Percentiles rank a stretch among this genome's conserved stretches.
These are phyloP conservation scores for Camellia granthamiana DNA, from an alignment of 148 eudicot species.

Conservation along the genomic window DNA sequence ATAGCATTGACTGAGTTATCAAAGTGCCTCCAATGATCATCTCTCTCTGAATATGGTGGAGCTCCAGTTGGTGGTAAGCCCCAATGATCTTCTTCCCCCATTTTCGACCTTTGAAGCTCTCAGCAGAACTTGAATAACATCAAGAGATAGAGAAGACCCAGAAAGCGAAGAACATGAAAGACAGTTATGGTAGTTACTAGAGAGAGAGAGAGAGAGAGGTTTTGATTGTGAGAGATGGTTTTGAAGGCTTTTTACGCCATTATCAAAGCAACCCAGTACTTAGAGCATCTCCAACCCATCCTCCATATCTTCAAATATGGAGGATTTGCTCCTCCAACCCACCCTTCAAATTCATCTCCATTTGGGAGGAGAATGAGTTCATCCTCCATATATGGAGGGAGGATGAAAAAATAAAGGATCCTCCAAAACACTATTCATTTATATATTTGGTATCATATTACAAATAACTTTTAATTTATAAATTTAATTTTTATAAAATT, in stretches of 20 bases:
- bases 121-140: not conserved
- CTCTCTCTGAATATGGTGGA: constrained; percentile 38
- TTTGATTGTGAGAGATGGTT: not conserved
- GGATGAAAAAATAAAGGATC: too few species aligned
- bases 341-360: too few species aligned
- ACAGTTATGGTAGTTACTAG: constrained; percentile 11
- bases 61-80: constrained; percentile 50
- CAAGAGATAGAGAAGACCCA: not conserved
- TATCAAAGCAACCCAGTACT: constrained; percentile 8
- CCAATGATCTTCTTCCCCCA: constrained; percentile 43
- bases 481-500: too few species aligned
- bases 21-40: constrained; percentile 64
- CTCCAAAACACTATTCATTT: too few species aligned
- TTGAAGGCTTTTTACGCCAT: not conserved
- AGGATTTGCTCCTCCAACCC: too few species aligned
- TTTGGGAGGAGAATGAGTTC: too few species aligned
- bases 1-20: constrained; percentile 79
- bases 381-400: too few species aligned
- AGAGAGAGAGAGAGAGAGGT: not conserved
- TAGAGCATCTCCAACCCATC: too few species aligned
- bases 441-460: too few species aligned
- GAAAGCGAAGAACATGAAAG: not conserved
- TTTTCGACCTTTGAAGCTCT: constrained; percentile 5
- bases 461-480: too few species aligned
- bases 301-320: too few species aligned